phyloP scores from a whole-genome alignment of 352 stramenopile genomes.

The Peronospora belbahrii region DNA sequence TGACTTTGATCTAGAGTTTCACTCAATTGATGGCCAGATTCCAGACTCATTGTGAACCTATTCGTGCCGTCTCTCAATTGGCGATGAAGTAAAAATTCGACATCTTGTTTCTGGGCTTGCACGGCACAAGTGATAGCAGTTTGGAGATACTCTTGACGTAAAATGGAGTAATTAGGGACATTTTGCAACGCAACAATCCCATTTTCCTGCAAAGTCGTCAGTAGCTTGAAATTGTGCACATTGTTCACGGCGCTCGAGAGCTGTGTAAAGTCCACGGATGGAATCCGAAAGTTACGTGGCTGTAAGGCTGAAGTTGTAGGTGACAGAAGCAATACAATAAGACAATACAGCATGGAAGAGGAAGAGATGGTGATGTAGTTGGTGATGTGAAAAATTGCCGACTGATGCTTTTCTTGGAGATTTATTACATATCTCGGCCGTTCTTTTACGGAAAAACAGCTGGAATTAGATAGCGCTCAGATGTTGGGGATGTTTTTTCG shows the following conservation, averaged over 20 bases:
- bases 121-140: conserved; percentile 53
- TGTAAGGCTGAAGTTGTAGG: conserved; percentile 14
- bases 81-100: conserved; percentile 61
- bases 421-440: too few relatives aligned
- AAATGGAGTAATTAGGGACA: conserved; percentile 44
- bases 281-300: conserved; percentile 41
- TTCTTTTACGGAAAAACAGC: not conserved
- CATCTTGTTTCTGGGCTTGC: conserved; percentile 33
- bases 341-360: conserved; percentile 15
- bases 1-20: conserved; percentile 22
- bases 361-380: conserved; percentile 5
- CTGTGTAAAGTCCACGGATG: conserved; percentile 46
- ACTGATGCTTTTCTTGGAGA: too few relatives aligned
- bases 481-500: too few relatives aligned
- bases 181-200: conserved; percentile 74
- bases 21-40: conserved; percentile 39
- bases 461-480: too few relatives aligned
- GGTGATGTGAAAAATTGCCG: conserved; percentile 18
- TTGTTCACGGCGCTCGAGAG: conserved; percentile 27
- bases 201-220: conserved; percentile 49
- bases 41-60: conserved; percentile 65
- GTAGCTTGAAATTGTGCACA: conserved; percentile 28
- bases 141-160: conserved; percentile 48
- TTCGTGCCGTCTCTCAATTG: conserved; percentile 62
- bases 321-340: conserved; percentile 13